A percentile compares a stretch with the other conserved stretches of the same genome.
phyloP scores from a whole-genome alignment of 164 flowering plant species.

The Saururus chinensis region DNA sequence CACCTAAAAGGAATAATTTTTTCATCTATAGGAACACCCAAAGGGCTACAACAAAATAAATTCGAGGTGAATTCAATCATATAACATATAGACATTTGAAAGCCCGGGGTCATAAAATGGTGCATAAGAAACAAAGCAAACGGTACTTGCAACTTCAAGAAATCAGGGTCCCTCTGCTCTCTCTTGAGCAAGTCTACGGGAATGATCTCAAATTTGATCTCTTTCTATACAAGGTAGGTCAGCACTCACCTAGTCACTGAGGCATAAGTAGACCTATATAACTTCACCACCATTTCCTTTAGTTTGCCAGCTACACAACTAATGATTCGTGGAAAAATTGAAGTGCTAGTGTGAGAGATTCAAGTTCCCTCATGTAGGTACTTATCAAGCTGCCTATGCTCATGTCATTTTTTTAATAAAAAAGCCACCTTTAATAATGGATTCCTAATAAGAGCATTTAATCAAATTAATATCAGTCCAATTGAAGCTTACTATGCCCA shows the following conservation, averaged over 20 bases:
- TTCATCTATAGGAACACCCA: constrained; percentile 20
- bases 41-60: not conserved
- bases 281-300: constrained; percentile 29
- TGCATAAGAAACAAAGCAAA: not conserved
- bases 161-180: constrained; percentile 35
- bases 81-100: too few species aligned
- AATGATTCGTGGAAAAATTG: too few species aligned
- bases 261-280: constrained; percentile 32
- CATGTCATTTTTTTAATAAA: too few species aligned
- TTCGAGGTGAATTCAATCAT: not conserved
- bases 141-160: constrained; percentile 33
- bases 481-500: too few species aligned
- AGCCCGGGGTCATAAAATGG: not conserved
- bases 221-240: constrained; percentile 39
- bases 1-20: too few species aligned
- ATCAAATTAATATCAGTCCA: too few species aligned
- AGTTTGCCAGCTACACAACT: too few species aligned
- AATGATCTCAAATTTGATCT: constrained; percentile 31
- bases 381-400: too few species aligned
- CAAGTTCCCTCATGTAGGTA: too few species aligned
- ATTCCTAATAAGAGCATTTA: too few species aligned
- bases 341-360: too few species aligned
- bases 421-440: too few species aligned
- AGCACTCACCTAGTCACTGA: constrained; percentile 35
- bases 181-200: constrained; percentile 40